Evolutionary conservation across 805 yeast species (phyloP).

Genomic region (Alloascoidea africana): DNA sequence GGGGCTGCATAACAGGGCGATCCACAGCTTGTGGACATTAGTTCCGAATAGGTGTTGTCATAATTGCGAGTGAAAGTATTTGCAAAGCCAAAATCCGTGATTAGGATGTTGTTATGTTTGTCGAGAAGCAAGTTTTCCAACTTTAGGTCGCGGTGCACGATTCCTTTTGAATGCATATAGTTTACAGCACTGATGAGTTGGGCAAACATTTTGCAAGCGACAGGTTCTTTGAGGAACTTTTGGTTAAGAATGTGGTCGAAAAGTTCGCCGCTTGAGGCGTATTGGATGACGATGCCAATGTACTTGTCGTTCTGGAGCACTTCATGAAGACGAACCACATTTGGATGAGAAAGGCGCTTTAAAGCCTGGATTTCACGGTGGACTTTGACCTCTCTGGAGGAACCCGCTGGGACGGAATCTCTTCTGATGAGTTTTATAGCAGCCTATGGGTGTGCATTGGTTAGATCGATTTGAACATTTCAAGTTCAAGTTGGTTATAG

Average conservation of each 20-base stretch:
- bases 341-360: conserved; percentile 71
- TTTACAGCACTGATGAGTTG: conserved; percentile 90
- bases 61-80: conserved; percentile 42
- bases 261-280: conserved; percentile 94
- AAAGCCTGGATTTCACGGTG: conserved; percentile 89
- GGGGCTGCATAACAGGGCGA: conserved; percentile 99
- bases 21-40: conserved; percentile 93
- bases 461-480: too few species aligned
- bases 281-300: conserved; percentile 91
- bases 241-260: conserved; percentile 85
- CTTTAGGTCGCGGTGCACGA: conserved; percentile 66
- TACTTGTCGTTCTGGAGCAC: conserved; percentile 89
- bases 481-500: too few species aligned
- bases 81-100: conserved; percentile 94
- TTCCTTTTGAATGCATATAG: conserved; percentile 71
- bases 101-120: conserved; percentile 72
- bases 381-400: conserved; percentile 77
- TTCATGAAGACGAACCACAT: conserved; percentile 81
- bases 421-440: conserved; percentile 88
- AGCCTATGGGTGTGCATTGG: conserved; percentile 42
- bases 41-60: conserved; percentile 30
- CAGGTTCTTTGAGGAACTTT: conserved; percentile 71
- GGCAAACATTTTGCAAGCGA: conserved; percentile 80
- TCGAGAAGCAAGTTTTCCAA: conserved; percentile 65
- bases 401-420: conserved; percentile 74